Base-by-base conservation (phyloP, 2,329 filamentous ascomycete genomes). In the Beauveria sp. region DNA sequence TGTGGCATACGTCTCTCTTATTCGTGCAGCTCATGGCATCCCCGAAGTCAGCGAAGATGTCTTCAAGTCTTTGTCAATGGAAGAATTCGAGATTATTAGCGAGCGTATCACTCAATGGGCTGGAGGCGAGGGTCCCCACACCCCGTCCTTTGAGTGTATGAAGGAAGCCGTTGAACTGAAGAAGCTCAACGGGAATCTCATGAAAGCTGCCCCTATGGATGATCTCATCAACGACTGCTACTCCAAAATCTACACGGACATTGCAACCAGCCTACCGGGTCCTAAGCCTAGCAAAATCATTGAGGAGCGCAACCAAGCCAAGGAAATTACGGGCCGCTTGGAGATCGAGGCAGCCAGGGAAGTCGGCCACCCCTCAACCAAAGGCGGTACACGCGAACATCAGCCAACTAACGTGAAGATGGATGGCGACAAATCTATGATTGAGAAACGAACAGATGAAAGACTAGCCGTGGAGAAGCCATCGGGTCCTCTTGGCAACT, bases 211-310 rank as follows among this genome's bases (percentile, higher is more conserved):
- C 0, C 81, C 88, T 10, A 93, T 98, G 50, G 95, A 99, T 69
- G 95, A 99, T 69, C 82, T 98, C n/a, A 89, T 97, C 66, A 89
- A 88, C 24, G 95, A 99, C 74, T 87, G 90, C 54, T 99, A 96
- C 73, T 89, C 90, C 1, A 82, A 86, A 54, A 79, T 96, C 18
- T 95, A 91, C 70, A 80, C 82, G 20, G 83, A 88, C 34, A 77
- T 92, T 54, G 85, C 85, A 2, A 83, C 83, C 48, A 79, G 78
- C 3, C 75, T 91, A 2, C 82, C 83, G 0, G 78, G 79, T 31
- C 71, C 74, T n/a, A 75, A 80, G 51, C 76, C 82, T 24, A 74
- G 79, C 63, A 72, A 74, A 63, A 73, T 79, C 61, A 78, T 77
- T 66, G 82, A 74, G 67, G 82, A 76, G 64, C 75, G 76, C 54